Base-by-base conservation (phyloP, 2,329 filamentous ascomycete genomes). In the Zalaria obscura region DNA sequence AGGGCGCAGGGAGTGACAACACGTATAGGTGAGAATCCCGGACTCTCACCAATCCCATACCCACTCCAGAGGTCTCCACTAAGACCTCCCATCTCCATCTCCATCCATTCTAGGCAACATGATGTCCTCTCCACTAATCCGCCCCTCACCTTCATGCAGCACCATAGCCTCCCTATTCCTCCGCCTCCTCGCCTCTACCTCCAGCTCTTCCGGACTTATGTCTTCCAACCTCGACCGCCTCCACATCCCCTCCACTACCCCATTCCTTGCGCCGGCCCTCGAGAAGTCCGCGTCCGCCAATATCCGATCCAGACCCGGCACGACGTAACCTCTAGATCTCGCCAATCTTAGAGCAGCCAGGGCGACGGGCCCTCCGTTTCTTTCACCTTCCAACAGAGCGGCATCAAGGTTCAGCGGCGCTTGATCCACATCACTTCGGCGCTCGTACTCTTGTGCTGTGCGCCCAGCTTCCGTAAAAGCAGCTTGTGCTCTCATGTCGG, bases 121-220 rank as follows among this genome's bases (percentile, higher is more conserved):
- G 31, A 94, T 93, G 55, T 93, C 83, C 36, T 76, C 76, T 47
- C 77, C 74, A 3, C 74, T 77, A 36, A 93, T 59, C 1, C 83
- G 81, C 28, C 80, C 72, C 25, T 76, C 84, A n/a, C 84, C 83
- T 53, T 93, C 86, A 53, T 87, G 89, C 43, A 94, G 67, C 18
- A 95, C 87, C 75, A 95, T 88, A 4, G 86, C 87, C 64, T 94
- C 86, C 49, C 87, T 73, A 54, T 89, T 74, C 39, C 84, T 73
- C 48, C 87, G 37, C 33, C 53, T 73, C 45, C 86, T 69, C 45
- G 88, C 67, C 40, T 80, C 74, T 52, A 83, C 78, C 57, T 89
- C 83, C 29, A 32, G 7, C 29, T 32, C 29, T n/a, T 32, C 29
- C 7, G 29, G 2, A n/a, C 29, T 32, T n/a, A 7, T n/a, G 7